Base-by-base conservation (phyloP, 2,329 filamentous ascomycete genomes). In the Paradendryphiella salina region DNA sequence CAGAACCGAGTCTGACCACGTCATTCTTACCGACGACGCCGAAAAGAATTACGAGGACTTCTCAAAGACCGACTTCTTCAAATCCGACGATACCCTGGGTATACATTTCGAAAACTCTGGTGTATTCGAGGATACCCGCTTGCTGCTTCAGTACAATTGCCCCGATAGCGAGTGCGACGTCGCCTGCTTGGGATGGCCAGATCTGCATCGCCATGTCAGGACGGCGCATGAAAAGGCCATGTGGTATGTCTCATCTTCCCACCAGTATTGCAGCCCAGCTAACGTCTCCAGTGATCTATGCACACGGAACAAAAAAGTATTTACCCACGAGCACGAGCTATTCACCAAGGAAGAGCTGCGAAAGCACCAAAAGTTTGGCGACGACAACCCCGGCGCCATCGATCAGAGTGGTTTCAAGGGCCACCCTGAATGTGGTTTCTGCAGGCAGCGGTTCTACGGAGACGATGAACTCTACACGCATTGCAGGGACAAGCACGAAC, bases 381-480 rank as follows among this genome's bases (percentile, higher is more conserved):
- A 99, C 66, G 90, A 97, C 70, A 87, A 87, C 58, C 92, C 93
- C 3, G 93, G 94, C 28, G 88, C 92, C 0, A 79, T 88, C 31
- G 90, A 96, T 64, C 94, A 97, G 77, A 96, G 89, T 21, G 94
- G 94, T 0, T 99, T 99, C 77, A 94, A 88, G 71, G 94, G 94
- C 7, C 94, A 99, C 69, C 94, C 94, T 0, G 84, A 96, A 45
- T 99, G 94, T 73, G 89, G 85, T 4, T 99, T 99, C 75, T 99
- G 94, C 72, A 85, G 86, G 46, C 84, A 90, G 69, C 83, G 93
- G 29, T 99, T 97, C 75, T 99, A 97, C 72, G 92, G 95, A 37
- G 90, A 92, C 62, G 94, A 99, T 69, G 95, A 96, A 75, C 80
- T 99, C 1, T 99, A 92, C 71, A 82, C 89, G 46, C 94, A 99